Evolutionary conservation across 2,329 filamentous ascomycete species (phyloP).

Genomic region (Phialophora macrospora): DNA sequence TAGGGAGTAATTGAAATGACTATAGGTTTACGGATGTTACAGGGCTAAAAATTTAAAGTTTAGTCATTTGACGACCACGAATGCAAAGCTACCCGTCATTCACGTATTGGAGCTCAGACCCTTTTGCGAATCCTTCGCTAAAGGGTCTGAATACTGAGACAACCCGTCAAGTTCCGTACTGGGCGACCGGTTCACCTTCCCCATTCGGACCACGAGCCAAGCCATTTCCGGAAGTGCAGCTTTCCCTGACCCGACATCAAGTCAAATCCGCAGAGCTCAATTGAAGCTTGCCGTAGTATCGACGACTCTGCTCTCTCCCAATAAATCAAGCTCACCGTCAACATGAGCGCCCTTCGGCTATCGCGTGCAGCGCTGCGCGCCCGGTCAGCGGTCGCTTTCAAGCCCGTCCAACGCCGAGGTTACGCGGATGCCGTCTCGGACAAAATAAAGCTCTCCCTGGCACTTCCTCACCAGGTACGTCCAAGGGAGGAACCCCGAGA

Average conservation of each 20-base stretch:
- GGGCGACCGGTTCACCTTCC: constrained; percentile 24
- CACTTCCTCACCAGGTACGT: constrained; percentile 96
- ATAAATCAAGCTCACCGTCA: constrained; percentile 43
- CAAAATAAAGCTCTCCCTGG: constrained; percentile 98
- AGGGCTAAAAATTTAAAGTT: no score
- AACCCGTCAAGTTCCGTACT: no score
- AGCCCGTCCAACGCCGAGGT: constrained; percentile 79
- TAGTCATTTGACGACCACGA: no score
- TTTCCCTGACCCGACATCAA: constrained; percentile 29
- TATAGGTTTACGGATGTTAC: no score
- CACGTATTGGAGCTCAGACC: no score
- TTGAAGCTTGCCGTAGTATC: constrained; percentile 28
- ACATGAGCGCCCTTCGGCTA: constrained; percentile 94
- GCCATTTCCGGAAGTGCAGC: constrained; percentile 20
- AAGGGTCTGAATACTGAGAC: no score
- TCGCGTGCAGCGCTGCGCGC: constrained; percentile 81
- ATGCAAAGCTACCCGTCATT: no score
- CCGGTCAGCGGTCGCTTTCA: constrained; percentile 75
- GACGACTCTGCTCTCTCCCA: constrained; percentile 4
- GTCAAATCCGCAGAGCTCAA: constrained; percentile 27
- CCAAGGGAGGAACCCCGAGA: constrained; percentile 1
- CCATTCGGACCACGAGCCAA: not conserved
- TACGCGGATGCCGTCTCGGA: constrained; percentile 88
- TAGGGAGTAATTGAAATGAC: no score
- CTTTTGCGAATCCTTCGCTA: no score